These are phyloP conservation scores for Aspergillus bridgeri DNA, from an alignment of 495 filamentous ascomycete genomes.

Conservation along the genomic window DNA sequence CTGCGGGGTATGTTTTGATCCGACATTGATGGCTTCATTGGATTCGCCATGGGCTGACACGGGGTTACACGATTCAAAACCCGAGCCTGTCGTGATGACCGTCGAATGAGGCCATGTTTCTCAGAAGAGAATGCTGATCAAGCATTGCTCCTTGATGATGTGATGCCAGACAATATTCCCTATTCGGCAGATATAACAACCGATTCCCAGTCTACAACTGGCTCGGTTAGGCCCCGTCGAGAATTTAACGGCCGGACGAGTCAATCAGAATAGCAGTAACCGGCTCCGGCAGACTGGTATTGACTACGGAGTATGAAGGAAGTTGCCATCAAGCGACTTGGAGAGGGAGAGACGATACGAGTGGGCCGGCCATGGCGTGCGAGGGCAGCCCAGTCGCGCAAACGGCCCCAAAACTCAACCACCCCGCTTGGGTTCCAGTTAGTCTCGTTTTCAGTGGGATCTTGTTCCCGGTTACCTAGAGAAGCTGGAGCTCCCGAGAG, in stretches of 20 bases:
- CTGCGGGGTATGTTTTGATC: conserved; percentile 25
- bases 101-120: not conserved
- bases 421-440: not conserved
- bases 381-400: conserved; percentile 16
- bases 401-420: conserved; percentile 4
- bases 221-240: not conserved
- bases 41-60: not conserved
- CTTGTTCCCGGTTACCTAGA: not conserved
- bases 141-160: not conserved
- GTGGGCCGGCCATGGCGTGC: conserved; percentile 22
- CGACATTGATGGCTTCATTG: not conserved
- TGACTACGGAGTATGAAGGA: not conserved
- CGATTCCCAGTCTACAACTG: not conserved
- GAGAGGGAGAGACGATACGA: not conserved
- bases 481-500: not conserved
- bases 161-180: not conserved
- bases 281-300: not conserved
- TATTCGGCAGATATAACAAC: not conserved
- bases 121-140: not conserved
- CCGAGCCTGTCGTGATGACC: not conserved
- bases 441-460: not conserved
- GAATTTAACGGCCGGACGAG: not conserved
- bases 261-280: not conserved
- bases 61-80: not conserved
- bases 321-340: not conserved